Evolutionary conservation across 441 rosid genomes (phyloP).

Genomic region (Adansonia gregorii): DNA sequence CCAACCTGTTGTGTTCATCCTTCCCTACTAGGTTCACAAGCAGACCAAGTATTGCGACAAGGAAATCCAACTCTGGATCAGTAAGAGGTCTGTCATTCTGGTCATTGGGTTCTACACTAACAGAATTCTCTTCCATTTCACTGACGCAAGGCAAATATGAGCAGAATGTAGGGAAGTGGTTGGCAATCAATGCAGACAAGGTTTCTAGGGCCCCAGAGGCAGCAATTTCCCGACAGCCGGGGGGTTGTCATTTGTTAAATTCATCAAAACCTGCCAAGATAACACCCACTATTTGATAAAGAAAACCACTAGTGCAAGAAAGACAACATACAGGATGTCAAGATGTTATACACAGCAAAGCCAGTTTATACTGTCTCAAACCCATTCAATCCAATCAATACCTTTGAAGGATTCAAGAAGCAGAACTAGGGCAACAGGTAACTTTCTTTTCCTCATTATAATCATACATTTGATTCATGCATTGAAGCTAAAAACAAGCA

Average conservation of each 20-base stretch:
- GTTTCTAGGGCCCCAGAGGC: slow-evolving; percentile 83
- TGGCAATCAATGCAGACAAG: slow-evolving; percentile 72
- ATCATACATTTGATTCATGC: background rate
- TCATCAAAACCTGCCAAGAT: slow-evolving; percentile 85
- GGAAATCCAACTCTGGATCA: slow-evolving; percentile 90
- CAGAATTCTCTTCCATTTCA: slow-evolving; percentile 39
- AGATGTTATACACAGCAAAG: slow-evolving; percentile 14
- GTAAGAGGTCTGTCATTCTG: slow-evolving; percentile 57
- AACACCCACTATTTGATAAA: slow-evolving; percentile 16
- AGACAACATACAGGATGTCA: slow-evolving; percentile 17
- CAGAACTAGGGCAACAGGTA: background rate
- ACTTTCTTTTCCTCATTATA: background rate
- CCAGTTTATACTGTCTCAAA: background rate
- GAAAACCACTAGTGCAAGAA: background rate
- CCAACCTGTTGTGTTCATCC: slow-evolving; percentile 83
- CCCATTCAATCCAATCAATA: slow-evolving; percentile 1
- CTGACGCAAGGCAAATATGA: slow-evolving; percentile 42
- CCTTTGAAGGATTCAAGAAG: background rate
- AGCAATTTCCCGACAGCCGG: slow-evolving; percentile 88
- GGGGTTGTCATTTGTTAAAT: slow-evolving; percentile 90
- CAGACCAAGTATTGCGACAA: slow-evolving; percentile 89
- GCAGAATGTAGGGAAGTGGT: slow-evolving; percentile 77
- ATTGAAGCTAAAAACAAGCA: slow-evolving; percentile 13
- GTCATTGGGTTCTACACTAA: slow-evolving; percentile 31
- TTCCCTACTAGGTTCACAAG: slow-evolving; percentile 96